Evolutionary conservation across 805 yeast species (phyloP).

Genomic region (Danielia oregonensis): DNA sequence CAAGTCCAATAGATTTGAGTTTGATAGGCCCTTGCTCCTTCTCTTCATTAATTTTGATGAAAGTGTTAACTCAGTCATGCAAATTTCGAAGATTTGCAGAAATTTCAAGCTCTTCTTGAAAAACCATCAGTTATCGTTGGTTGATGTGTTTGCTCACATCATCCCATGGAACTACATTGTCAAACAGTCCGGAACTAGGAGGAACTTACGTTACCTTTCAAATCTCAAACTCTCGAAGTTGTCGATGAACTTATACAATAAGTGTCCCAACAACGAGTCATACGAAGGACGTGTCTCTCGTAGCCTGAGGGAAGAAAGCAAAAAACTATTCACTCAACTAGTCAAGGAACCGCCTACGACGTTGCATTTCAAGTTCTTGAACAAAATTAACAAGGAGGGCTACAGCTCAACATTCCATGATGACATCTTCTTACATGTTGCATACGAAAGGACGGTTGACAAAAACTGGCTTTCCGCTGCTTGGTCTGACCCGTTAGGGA

Average conservation of each 20-base stretch:
- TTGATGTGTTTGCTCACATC: constrained; percentile 34
- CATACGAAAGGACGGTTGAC: constrained; percentile 79
- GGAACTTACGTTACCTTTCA: constrained; percentile 25
- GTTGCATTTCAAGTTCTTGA: constrained; percentile 34
- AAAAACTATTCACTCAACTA: constrained; percentile 26
- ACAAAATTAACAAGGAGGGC: constrained; percentile 17
- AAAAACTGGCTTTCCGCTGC: constrained; percentile 82
- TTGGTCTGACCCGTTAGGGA: constrained; percentile 85
- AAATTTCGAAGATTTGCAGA: constrained; percentile 44
- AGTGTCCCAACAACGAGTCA: constrained; percentile 38
- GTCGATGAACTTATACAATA: constrained; percentile 55
- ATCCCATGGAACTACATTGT: constrained; percentile 28
- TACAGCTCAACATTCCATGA: constrained; percentile 34
- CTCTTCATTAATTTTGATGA: constrained; percentile 46
- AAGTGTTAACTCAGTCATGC: constrained; percentile 42
- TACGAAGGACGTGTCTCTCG: constrained; percentile 3
- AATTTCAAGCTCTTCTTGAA: constrained; percentile 39
- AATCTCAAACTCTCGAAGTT: constrained; percentile 38
- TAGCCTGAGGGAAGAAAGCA: constrained; percentile 5
- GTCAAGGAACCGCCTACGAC: constrained; percentile 36
- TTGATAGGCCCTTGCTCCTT: constrained; percentile 47
- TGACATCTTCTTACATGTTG: constrained; percentile 78
- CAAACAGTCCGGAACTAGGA: constrained; percentile 14
- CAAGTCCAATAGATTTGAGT: constrained; percentile 39
- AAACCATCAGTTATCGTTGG: constrained; percentile 39